Percentiles rank a stretch among this genome's conserved stretches.
These are phyloP conservation scores for Fomes fomentarius DNA, from an alignment of 1,284 basidiomycete species.

Conservation along the genomic window DNA sequence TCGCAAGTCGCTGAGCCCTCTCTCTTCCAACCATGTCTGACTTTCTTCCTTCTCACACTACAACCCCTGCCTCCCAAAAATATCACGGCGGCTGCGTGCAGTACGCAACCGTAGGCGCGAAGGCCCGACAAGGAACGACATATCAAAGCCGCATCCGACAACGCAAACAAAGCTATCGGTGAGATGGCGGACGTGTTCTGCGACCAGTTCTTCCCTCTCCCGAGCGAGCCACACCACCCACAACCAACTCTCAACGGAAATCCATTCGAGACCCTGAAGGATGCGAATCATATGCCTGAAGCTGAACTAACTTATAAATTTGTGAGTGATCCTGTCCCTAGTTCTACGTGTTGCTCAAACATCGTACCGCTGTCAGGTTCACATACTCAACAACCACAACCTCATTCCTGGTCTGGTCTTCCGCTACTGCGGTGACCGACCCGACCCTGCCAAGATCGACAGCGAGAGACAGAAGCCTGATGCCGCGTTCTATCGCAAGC, in stretches of 20 bases:
- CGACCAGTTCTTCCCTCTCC: not conserved
- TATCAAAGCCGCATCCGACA: not conserved
- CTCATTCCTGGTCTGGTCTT: not conserved
- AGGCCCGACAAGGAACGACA: not conserved
- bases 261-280: not conserved
- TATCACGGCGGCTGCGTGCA: not conserved
- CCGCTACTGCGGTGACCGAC: not conserved
- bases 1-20: not conserved
- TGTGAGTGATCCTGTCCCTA: not conserved
- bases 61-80: not conserved
- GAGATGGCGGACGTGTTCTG: not conserved
- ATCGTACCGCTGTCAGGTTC: not conserved
- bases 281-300: not conserved
- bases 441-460: not conserved
- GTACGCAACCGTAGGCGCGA: not conserved
- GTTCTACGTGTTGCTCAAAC: not conserved
- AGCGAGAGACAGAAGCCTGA: not conserved
- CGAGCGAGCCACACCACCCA: too few relatives aligned
- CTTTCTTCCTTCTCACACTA: not conserved
- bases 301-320: not conserved
- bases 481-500: not conserved
- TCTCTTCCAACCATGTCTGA: not conserved
- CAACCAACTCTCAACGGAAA: not conserved
- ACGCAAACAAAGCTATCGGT: slow-evolving; percentile 1
- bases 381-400: not conserved